Evolutionary conservation across 306 rosid species (phyloP).

Genomic region (Cicer yamashitae): DNA sequence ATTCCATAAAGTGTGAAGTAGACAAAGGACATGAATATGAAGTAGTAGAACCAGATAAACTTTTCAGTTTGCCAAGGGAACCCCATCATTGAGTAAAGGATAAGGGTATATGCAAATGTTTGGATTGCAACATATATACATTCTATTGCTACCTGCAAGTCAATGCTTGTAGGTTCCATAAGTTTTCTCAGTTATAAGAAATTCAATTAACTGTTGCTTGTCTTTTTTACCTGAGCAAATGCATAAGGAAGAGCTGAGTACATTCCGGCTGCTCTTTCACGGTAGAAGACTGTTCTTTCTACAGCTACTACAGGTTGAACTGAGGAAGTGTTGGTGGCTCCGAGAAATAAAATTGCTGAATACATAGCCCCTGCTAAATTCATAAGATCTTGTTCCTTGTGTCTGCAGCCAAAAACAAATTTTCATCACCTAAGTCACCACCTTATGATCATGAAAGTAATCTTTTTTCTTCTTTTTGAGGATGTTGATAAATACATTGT

Average conservation of each 20-base stretch:
- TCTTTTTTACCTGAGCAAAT: slow-evolving; percentile 57
- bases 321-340: slow-evolving; percentile 47
- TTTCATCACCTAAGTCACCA: slow-evolving; percentile 13
- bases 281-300: slow-evolving; percentile 64
- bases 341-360: slow-evolving; percentile 56
- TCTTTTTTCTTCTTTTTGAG: background rate
- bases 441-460: slow-evolving; percentile 24
- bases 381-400: slow-evolving; percentile 55
- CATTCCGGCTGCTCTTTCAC: slow-evolving; percentile 67
- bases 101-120: slow-evolving; percentile 51
- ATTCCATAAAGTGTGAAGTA: slow-evolving; percentile 71
- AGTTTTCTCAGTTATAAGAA: slow-evolving; percentile 19
- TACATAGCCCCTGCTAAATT: slow-evolving; percentile 56
- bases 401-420: slow-evolving; percentile 40
- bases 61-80: slow-evolving; percentile 58
- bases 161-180: slow-evolving; percentile 22
- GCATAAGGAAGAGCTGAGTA: slow-evolving; percentile 65
- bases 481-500: slow-evolving; percentile 13
- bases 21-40: slow-evolving; percentile 55
- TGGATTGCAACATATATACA: slow-evolving; percentile 59
- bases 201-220: slow-evolving; percentile 1
- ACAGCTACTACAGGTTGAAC: slow-evolving; percentile 58
- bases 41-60: slow-evolving; percentile 70
- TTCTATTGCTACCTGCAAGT: slow-evolving; percentile 63
- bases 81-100: slow-evolving; percentile 66